These are phyloP conservation scores for Mortierella antarctica DNA, from an alignment of 192 early-diverging fungal genomes.

Conservation along the genomic window DNA sequence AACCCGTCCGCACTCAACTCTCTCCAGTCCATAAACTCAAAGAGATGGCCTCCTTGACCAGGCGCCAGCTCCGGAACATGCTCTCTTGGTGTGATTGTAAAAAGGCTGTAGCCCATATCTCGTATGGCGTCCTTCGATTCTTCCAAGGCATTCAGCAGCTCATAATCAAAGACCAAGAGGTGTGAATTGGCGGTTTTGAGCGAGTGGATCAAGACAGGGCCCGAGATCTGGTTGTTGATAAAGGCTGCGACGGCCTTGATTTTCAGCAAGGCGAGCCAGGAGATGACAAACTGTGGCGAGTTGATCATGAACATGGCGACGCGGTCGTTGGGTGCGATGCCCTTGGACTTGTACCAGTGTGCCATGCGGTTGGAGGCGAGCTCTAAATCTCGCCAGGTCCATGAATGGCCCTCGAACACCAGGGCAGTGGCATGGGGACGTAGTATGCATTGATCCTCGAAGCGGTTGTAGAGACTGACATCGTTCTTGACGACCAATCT, in stretches of 20 bases:
- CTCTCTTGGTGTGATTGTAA: slow-evolving; percentile 30
- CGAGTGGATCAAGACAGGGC: slow-evolving; percentile 51
- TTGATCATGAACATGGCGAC: slow-evolving; percentile 72
- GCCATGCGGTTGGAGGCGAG: slow-evolving; percentile 29
- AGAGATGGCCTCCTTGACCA: slow-evolving; percentile 16
- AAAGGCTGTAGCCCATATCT: slow-evolving; percentile 32
- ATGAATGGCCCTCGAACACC: slow-evolving; percentile 50
- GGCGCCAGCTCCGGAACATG: slow-evolving; percentile 3
- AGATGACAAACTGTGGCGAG: slow-evolving; percentile 63
- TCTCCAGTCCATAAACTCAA: slow-evolving; percentile 23
- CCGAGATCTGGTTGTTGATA: slow-evolving; percentile 70
- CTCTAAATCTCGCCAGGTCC: slow-evolving; percentile 52
- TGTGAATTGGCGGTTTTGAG: slow-evolving; percentile 53
- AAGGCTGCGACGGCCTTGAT: slow-evolving; percentile 65
- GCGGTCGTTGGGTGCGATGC: slow-evolving; percentile 31
- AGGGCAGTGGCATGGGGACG: slow-evolving; percentile 21
- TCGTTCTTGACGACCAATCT: slow-evolving; percentile 21
- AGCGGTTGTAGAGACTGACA: slow-evolving; percentile 11
- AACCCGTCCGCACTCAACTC: slow-evolving; percentile 30
- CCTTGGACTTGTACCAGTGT: slow-evolving; percentile 39
- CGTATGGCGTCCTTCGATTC: slow-evolving; percentile 29
- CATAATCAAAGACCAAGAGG: slow-evolving; percentile 59
- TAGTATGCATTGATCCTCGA: slow-evolving; percentile 10
- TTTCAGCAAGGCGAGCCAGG: slow-evolving; percentile 65
- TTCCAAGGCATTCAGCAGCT: slow-evolving; percentile 19